A percentile compares a stretch with the other conserved stretches of the same genome.
Conservation (phyloP, 2,329 filamentous ascomycete species). For the Blumeriella jaapii region DNA sequence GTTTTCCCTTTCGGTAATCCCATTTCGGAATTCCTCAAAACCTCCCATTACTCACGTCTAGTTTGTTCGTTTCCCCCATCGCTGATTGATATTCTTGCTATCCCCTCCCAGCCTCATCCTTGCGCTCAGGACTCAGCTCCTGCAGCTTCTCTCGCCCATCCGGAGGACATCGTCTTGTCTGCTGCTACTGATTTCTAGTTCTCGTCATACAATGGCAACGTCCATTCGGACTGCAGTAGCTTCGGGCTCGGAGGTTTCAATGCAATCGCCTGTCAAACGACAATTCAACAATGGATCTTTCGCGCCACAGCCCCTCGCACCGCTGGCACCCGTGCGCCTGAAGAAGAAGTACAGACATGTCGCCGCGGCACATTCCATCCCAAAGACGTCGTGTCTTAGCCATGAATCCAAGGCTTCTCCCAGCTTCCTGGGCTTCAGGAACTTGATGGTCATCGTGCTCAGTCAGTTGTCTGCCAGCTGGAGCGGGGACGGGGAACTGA, state of each 20-base stretch:
- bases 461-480: slow-evolving; percentile 38
- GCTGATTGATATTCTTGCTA: slow-evolving; percentile 66
- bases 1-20: too few species aligned
- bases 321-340: slow-evolving; percentile 16
- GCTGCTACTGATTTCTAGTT: not conserved
- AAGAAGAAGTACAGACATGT: slow-evolving; percentile 80
- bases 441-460: slow-evolving; percentile 88
- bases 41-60: too few species aligned
- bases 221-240: slow-evolving; percentile 18
- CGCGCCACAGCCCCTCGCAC: slow-evolving; percentile 18
- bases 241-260: slow-evolving; percentile 14
- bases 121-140: slow-evolving; percentile 33
- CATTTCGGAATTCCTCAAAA: not conserved
- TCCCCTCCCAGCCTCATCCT: slow-evolving; percentile 61
- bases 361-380: slow-evolving; percentile 66
- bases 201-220: slow-evolving; percentile 12
- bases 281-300: slow-evolving; percentile 13
- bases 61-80: slow-evolving; percentile 27
- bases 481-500: slow-evolving; percentile 3
- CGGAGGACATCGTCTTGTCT: not conserved
- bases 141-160: slow-evolving; percentile 1
- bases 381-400: slow-evolving; percentile 70
- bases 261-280: slow-evolving; percentile 14
- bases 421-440: slow-evolving; percentile 88
- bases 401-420: slow-evolving; percentile 65